Evolutionary conservation across 2,329 filamentous ascomycete genomes (phyloP).

Genomic region (Pyricularia grisea): DNA sequence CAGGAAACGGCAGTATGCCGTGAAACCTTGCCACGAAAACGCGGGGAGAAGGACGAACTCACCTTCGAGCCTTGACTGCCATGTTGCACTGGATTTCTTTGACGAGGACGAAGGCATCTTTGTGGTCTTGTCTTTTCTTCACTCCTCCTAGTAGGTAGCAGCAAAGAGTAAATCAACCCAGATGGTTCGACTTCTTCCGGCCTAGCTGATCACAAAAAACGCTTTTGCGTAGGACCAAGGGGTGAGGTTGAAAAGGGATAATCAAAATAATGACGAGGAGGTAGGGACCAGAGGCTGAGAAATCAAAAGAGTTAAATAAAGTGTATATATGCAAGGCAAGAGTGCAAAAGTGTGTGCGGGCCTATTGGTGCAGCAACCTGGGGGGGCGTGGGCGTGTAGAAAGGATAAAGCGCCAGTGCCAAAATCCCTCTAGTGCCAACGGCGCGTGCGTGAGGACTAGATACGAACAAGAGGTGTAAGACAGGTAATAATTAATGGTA

Average conservation of each 20-base stretch:
- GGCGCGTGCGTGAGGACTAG: background rate
- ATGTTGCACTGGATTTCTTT: slow-evolving; percentile 11
- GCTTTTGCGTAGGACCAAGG: background rate
- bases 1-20: background rate
- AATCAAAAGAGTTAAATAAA: background rate
- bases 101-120: slow-evolving; percentile 8
- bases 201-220: background rate
- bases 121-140: background rate
- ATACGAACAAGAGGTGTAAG: background rate
- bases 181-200: background rate
- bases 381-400: background rate
- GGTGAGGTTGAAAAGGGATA: background rate
- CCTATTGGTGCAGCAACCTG: background rate
- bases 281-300: background rate
- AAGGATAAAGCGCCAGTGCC: background rate
- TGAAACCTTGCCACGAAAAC: background rate
- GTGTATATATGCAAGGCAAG: background rate
- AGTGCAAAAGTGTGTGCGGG: background rate
- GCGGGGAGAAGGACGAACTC: slow-evolving; percentile 3
- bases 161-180: background rate
- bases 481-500: background rate
- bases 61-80: slow-evolving; percentile 24
- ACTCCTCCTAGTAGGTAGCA: background rate
- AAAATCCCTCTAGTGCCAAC: background rate
- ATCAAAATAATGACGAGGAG: background rate